phyloP scores from a whole-genome alignment of 177 flowering plant species.

The Vitis hybrid region DNA sequence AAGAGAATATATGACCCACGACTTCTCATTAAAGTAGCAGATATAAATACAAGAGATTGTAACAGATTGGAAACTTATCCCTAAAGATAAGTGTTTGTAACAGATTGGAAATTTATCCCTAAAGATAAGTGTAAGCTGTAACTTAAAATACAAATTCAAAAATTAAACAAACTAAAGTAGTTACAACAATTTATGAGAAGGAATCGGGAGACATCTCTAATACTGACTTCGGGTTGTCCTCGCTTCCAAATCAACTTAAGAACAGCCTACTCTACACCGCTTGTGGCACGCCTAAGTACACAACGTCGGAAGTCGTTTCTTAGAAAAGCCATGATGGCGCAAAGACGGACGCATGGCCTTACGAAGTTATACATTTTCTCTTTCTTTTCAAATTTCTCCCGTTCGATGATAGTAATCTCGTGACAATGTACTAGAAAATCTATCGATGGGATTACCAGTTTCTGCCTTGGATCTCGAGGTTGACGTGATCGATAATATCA shows the following conservation, averaged over 20 bases:
- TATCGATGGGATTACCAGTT: constrained; percentile 38
- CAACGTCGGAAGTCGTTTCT: constrained; percentile 66
- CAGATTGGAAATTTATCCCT: no score
- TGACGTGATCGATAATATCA: constrained; percentile 36
- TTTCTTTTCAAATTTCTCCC: constrained; percentile 56
- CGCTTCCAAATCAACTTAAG: constrained; percentile 43
- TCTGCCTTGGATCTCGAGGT: constrained; percentile 56
- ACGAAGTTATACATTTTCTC: constrained; percentile 56
- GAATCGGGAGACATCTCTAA: no score
- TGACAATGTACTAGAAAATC: constrained; percentile 58
- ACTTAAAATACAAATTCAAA: no score
- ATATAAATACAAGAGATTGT: no score
- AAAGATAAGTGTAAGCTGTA: no score
- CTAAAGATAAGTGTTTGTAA: no score
- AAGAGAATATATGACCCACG: no score
- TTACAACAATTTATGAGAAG: no score
- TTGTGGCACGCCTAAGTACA: constrained; percentile 82
- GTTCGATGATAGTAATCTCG: constrained; percentile 56
- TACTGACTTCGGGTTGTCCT: constrained; percentile 50
- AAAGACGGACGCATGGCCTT: constrained; percentile 56
- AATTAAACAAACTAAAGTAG: no score
- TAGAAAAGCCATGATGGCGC: constrained; percentile 35
- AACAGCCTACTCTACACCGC: constrained; percentile 59
- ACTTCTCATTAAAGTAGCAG: no score
- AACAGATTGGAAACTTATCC: no score